Conservation (phyloP, 2,329 filamentous ascomycete species). For the Colletotrichum plurivorum region DNA sequence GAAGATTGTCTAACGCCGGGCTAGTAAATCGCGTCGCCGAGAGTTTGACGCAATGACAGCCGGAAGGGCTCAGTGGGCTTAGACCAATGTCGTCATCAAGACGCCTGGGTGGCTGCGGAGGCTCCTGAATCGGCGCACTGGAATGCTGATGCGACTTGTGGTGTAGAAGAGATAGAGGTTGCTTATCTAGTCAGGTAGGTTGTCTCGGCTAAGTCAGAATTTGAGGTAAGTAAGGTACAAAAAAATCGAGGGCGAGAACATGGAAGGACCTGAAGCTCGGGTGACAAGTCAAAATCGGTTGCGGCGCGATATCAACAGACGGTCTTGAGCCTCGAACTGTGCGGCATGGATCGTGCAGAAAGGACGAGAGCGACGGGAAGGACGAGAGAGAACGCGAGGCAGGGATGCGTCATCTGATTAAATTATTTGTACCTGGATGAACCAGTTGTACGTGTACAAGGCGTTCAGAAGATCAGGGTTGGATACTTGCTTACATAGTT, state of each 20-base stretch:
- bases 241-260: no score
- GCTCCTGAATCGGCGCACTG: conserved; percentile 22
- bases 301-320: no score
- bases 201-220: no score
- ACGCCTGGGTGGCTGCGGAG: conserved; percentile 20
- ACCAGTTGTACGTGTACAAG: no score
- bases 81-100: conserved; percentile 38
- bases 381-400: not conserved
- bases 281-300: no score
- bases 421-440: not conserved
- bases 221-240: no score
- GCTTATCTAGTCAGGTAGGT: not conserved
- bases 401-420: not conserved
- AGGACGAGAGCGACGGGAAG: no score
- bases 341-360: no score
- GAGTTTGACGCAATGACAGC: conserved; percentile 33
- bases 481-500: no score
- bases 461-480: no score
- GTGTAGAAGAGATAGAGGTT: not conserved
- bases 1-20: conserved; percentile 4
- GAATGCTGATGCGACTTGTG: conserved; percentile 30
- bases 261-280: no score
- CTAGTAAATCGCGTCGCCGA: conserved; percentile 20
- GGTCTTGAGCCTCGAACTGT: no score
- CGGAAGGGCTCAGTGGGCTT: conserved; percentile 19